These are phyloP conservation scores for Quercus wislizeni DNA, from an alignment of 306 rosid genomes.

Conservation along the genomic window DNA sequence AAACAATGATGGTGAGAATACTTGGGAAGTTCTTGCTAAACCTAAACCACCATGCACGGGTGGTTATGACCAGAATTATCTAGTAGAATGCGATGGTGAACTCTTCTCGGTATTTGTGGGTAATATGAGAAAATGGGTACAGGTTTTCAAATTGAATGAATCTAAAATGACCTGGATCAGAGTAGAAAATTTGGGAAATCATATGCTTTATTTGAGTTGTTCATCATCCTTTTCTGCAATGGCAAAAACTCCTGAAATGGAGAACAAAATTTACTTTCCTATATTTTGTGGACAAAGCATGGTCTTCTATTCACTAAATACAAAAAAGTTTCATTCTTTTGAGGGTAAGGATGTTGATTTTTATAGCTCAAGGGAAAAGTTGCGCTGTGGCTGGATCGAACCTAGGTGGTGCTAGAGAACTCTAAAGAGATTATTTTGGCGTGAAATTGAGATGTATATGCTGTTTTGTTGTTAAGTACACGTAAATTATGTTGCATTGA, in stretches of 20 bases:
- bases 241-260: not conserved
- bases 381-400: not conserved
- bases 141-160: not conserved
- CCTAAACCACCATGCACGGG: not conserved
- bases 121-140: not conserved
- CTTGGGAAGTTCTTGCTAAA: not conserved
- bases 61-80: not conserved
- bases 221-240: not conserved
- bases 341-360: not conserved
- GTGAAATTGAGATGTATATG: too few relatives aligned
- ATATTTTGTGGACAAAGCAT: not conserved
- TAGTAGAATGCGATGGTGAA: not conserved
- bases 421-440: not conserved
- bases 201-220: not conserved
- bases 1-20: not conserved
- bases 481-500: too few relatives aligned
- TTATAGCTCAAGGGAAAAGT: not conserved
- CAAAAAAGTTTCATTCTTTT: not conserved
- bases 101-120: not conserved
- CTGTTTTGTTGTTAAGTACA: not conserved
- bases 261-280: not conserved
- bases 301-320: not conserved
- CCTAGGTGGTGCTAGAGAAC: not conserved
- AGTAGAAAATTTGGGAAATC: not conserved
- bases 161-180: not conserved